A percentile compares a stretch with the other conserved stretches of the same genome.
Evolutionary conservation across 768 basidiomycete genomes (phyloP).

Genomic region (Tricholoma bakamatsutake): DNA sequence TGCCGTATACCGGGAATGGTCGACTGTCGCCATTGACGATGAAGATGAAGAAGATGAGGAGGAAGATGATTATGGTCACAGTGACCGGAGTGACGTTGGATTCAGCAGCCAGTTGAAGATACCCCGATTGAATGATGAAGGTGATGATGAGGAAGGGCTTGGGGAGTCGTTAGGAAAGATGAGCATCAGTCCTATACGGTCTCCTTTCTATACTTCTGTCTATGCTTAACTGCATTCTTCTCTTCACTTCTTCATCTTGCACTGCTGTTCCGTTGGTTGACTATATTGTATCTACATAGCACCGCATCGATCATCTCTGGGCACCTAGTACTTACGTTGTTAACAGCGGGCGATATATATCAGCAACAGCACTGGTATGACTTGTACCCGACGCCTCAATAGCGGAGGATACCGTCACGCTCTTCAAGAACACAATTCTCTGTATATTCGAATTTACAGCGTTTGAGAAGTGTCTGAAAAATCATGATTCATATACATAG

Average conservation of each 20-base stretch:
- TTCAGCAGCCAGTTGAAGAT: slow-evolving; percentile 13
- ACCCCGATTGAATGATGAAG: slow-evolving; percentile 9
- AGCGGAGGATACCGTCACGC: too few relatives aligned
- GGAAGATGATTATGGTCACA: slow-evolving; percentile 48
- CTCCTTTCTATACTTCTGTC: slow-evolving; percentile 10
- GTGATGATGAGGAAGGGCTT: slow-evolving; percentile 44
- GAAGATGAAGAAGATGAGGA: slow-evolving; percentile 66
- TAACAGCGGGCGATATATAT: background rate
- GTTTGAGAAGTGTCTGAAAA: too few relatives aligned
- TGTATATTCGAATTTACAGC: too few relatives aligned
- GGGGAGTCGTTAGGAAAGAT: slow-evolving; percentile 70
- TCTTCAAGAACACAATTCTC: too few relatives aligned
- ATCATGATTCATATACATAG: too few relatives aligned
- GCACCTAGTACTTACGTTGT: background rate
- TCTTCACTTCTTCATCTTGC: slow-evolving; percentile 1
- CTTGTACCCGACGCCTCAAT: background rate
- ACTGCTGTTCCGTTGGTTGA: background rate
- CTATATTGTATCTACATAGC: background rate
- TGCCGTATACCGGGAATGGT: slow-evolving; percentile 87
- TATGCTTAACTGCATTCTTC: slow-evolving; percentile 14
- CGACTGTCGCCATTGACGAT: slow-evolving; percentile 69
- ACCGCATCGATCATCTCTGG: background rate
- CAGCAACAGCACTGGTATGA: background rate
- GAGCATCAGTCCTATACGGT: slow-evolving; percentile 69
- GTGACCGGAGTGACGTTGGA: slow-evolving; percentile 20